A percentile compares a stretch with the other conserved stretches of the same genome.
Evolutionary conservation across 768 basidiomycete genomes (phyloP).

Genomic region (Gyrodon lividus): DNA sequence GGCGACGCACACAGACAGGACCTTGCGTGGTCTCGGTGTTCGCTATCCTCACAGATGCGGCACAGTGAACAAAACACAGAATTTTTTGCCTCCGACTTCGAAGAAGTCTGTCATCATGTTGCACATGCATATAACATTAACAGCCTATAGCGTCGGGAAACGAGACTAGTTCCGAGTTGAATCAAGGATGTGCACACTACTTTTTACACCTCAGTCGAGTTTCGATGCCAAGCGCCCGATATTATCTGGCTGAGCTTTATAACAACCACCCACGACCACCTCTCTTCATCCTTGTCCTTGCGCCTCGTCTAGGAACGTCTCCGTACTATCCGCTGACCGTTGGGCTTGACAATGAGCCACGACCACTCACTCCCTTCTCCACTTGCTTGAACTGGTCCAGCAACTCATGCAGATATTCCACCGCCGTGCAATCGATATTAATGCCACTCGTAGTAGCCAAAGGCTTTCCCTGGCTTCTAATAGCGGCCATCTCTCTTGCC

Average conservation of each 20-base stretch:
- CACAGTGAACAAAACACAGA: no score
- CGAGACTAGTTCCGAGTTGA: no score
- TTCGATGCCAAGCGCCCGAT: constrained; percentile 35
- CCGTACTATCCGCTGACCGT: constrained; percentile 49
- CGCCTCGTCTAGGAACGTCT: constrained; percentile 21
- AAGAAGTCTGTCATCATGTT: no score
- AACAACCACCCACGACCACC: constrained; percentile 68
- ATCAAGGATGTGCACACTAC: no score
- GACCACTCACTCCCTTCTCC: constrained; percentile 29
- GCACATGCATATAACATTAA: no score
- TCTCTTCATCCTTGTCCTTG: constrained; percentile 41
- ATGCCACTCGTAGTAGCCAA: constrained; percentile 48
- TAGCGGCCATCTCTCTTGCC: constrained; percentile 59
- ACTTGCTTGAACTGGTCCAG: constrained; percentile 36
- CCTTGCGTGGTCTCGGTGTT: no score
- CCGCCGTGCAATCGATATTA: constrained; percentile 73
- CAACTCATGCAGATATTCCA: constrained; percentile 42
- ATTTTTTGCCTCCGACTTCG: no score
- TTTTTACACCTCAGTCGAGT: no score
- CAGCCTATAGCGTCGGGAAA: no score
- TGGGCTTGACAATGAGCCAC: constrained; percentile 70
- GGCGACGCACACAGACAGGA: no score
- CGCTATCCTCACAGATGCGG: no score
- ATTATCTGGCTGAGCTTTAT: constrained; percentile 55
- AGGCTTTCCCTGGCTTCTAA: constrained; percentile 36